phyloP scores from a whole-genome alignment of 2,329 filamentous ascomycete genomes.

The Trichoderma cornu-damae region DNA sequence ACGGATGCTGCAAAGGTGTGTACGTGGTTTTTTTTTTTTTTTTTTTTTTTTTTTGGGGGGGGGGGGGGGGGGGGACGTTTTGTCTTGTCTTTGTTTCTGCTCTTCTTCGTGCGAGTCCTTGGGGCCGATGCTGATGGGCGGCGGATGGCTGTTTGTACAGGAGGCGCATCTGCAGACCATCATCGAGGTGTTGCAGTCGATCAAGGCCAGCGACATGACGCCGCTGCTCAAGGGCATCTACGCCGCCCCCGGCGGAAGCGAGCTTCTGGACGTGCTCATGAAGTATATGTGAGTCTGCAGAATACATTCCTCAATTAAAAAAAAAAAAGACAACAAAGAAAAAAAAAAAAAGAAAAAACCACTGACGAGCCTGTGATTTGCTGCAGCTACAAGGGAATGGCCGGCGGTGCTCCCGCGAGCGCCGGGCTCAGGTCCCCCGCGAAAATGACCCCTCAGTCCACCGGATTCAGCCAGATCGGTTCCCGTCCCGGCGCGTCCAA shows the following conservation, averaged over 20 bases:
- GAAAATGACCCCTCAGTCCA: conserved; percentile 65
- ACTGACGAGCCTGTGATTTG: neutral
- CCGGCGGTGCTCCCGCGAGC: conserved; percentile 35
- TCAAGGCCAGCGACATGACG: conserved; percentile 93
- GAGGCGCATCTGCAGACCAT: conserved; percentile 84
- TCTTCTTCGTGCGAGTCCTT: neutral
- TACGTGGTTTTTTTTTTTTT: too few relatives aligned
- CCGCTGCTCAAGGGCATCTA: conserved; percentile 80
- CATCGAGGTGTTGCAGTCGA: conserved; percentile 89
- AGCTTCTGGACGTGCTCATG: conserved; percentile 88
- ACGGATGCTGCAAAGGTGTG: conserved; percentile 53
- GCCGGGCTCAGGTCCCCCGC: conserved; percentile 38
- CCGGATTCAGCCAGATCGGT: conserved; percentile 73
- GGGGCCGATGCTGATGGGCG: neutral
- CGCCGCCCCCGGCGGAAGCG: conserved; percentile 69
- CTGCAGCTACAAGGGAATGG: conserved; percentile 85
- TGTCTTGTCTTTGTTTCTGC: too few relatives aligned
- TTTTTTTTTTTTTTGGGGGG: too few relatives aligned
- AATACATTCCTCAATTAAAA: too few relatives aligned
- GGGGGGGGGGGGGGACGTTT: too few relatives aligned
- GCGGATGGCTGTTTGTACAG: conserved; percentile 39
- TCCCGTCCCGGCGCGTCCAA: conserved; percentile 48
- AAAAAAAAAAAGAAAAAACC: neutral
- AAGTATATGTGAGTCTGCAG: conserved; percentile 88
- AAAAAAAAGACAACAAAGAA: neutral